These are phyloP conservation scores for Pichia sp. DNA, from an alignment of 1,139 yeast species.

Conservation along the genomic window DNA sequence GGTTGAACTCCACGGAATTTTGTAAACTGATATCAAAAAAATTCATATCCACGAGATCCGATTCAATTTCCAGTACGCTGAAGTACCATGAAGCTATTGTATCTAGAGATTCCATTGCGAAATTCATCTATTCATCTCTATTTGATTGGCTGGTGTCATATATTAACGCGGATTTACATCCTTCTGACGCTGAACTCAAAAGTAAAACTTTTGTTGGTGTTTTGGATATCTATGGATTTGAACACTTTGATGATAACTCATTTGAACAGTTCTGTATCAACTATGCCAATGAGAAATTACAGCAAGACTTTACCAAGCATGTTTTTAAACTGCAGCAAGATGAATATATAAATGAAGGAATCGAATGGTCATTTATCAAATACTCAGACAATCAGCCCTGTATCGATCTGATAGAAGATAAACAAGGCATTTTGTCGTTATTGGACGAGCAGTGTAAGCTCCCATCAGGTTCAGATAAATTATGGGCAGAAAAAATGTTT, in stretches of 20 bases:
- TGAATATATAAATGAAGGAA: conserved; percentile 84
- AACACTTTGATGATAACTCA: conserved; percentile 87
- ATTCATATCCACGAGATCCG: conserved; percentile 85
- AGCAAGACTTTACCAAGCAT: conserved; percentile 95
- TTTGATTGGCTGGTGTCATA: conserved; percentile 92
- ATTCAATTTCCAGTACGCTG: conserved; percentile 78
- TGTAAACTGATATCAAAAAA: conserved; percentile 92
- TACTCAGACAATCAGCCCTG: conserved; percentile 97
- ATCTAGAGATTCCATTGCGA: conserved; percentile 93
- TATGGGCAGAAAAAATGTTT: conserved; percentile 88
- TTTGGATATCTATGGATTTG: conserved; percentile 94
- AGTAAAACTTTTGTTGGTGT: conserved; percentile 86
- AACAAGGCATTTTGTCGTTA: conserved; percentile 77
- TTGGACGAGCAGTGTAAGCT: conserved; percentile 93
- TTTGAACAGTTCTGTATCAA: conserved; percentile 97
- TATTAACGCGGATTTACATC: conserved; percentile 74
- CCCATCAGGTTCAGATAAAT: conserved; percentile 89
- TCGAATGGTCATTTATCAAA: conserved; percentile 96
- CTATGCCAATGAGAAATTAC: conserved; percentile 94
- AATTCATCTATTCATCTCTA: conserved; percentile 81
- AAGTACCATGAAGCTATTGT: conserved; percentile 81
- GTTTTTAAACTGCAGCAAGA: conserved; percentile 96
- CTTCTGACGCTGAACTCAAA: conserved; percentile 48
- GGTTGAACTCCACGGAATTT: conserved; percentile 63
- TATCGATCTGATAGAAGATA: conserved; percentile 83